phyloP scores from a whole-genome alignment of 768 basidiomycete species.

The Suillus clintonianus region DNA sequence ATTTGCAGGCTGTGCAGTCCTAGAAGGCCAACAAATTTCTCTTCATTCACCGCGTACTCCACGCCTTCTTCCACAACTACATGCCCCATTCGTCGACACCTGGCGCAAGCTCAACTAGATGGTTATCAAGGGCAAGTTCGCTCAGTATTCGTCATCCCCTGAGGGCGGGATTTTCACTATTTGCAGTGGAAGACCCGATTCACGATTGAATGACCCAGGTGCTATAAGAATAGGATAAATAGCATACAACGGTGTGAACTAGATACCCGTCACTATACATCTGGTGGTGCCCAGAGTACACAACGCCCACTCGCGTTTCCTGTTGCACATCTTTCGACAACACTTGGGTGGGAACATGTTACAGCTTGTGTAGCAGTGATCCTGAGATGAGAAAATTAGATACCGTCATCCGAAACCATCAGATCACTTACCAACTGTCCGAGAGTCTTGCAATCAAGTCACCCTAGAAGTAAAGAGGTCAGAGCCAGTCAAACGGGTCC shows the following conservation, averaged over 20 bases:
- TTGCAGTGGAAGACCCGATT: neutral
- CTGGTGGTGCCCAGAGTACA: conserved; percentile 69
- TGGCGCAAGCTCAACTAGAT: no score
- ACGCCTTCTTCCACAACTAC: no score
- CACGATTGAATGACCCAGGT: neutral
- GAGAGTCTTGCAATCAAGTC: conserved; percentile 65
- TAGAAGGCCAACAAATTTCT: no score
- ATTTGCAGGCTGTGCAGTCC: no score
- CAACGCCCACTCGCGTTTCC: conserved; percentile 83
- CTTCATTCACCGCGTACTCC: no score
- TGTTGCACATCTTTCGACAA: conserved; percentile 72
- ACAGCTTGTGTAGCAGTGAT: conserved; percentile 88
- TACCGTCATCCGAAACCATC: neutral
- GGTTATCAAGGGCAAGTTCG: neutral
- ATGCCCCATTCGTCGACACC: no score
- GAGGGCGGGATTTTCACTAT: neutral
- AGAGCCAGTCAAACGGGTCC: neutral
- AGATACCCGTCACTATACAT: conserved; percentile 10
- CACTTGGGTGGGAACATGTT: conserved; percentile 79
- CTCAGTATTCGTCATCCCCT: neutral
- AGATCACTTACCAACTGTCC: conserved; percentile 53
- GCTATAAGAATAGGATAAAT: neutral
- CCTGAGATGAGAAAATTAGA: conserved; percentile 34
- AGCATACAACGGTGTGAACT: neutral
- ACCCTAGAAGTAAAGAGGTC: conserved; percentile 45